Conservation (phyloP, 2,329 filamentous ascomycete genomes). For the Talaromyces atroroseus region DNA sequence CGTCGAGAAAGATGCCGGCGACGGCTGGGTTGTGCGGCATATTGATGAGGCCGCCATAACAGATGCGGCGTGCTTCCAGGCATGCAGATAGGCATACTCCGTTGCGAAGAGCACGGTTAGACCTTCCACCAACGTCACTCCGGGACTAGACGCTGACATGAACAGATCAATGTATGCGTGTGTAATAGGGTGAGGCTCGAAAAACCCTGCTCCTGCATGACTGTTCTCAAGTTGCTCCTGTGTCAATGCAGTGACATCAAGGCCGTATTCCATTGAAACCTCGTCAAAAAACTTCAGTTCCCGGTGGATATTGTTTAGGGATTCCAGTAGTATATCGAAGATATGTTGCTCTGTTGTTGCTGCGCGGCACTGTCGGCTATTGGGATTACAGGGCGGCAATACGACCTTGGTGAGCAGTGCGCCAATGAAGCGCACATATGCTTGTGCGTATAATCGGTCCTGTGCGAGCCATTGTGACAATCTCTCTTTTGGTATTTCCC, state of each 20-base stretch:
- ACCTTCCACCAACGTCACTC: conserved; percentile 57
- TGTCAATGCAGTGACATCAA: conserved; percentile 44
- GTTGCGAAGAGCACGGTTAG: conserved; percentile 73
- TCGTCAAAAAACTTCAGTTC: conserved; percentile 65
- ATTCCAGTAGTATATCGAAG: conserved; percentile 58
- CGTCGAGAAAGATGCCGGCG: conserved; percentile 10
- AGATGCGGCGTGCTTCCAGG: conserved; percentile 47
- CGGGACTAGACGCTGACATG: conserved; percentile 49
- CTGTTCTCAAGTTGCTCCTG: conserved; percentile 9
- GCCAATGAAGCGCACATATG: conserved; percentile 63
- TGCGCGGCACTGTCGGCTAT: conserved; percentile 22
- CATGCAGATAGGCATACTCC: conserved; percentile 59
- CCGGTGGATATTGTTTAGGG: conserved; percentile 60
- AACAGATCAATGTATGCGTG: conserved; percentile 55
- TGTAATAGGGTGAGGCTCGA: conserved; percentile 43
- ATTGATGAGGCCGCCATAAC: conserved; percentile 27
- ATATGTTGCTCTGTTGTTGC: conserved; percentile 48
- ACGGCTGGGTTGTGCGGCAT: conserved; percentile 17
- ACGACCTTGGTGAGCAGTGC: conserved; percentile 58
- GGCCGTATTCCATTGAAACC: conserved; percentile 55
- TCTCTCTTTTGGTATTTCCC: conserved; percentile 51
- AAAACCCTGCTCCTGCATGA: conserved; percentile 15
- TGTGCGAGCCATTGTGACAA: conserved; percentile 66
- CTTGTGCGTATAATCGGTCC: conserved; percentile 65
- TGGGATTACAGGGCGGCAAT: conserved; percentile 39